These are phyloP conservation scores for Cystobasidium pallidum DNA, from an alignment of 1,284 basidiomycete species.

Conservation along the genomic window DNA sequence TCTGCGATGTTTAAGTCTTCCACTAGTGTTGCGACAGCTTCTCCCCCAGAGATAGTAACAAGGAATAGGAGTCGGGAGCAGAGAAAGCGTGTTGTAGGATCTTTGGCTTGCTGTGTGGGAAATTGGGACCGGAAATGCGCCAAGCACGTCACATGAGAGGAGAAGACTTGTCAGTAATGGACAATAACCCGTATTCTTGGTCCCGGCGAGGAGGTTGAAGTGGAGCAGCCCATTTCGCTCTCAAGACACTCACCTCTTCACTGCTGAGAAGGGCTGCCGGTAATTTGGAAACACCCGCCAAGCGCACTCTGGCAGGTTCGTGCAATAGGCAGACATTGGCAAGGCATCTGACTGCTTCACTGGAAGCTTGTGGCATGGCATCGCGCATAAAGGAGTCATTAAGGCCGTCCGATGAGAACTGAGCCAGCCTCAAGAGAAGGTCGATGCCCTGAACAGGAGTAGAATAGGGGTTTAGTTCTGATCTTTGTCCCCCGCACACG, in stretches of 20 bases:
- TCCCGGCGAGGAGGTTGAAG: background rate
- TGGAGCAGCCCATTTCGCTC: background rate
- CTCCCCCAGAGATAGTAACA: conserved; percentile 34
- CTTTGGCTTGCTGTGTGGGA: conserved; percentile 6
- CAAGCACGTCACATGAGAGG: background rate
- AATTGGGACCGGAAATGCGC: background rate
- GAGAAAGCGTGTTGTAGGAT: conserved; percentile 36
- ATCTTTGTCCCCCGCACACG: too few species aligned
- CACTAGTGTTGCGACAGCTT: conserved; percentile 17
- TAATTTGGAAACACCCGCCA: conserved; percentile 2
- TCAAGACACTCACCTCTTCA: conserved; percentile 19
- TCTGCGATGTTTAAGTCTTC: conserved; percentile 19
- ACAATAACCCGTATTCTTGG: background rate
- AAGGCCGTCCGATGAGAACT: background rate
- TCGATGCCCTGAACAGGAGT: conserved; percentile 25
- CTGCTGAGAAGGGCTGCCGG: conserved; percentile 22
- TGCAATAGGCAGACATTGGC: conserved; percentile 43
- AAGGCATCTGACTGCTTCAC: conserved; percentile 34
- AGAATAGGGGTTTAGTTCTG: background rate
- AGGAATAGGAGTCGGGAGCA: conserved; percentile 37
- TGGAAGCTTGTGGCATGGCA: conserved; percentile 6
- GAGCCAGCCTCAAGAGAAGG: conserved; percentile 24
- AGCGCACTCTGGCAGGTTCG: conserved; percentile 31
- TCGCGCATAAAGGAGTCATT: background rate
- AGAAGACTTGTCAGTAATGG: background rate